Base-by-base conservation (phyloP, 805 yeast genomes). In the Pichia heedii region DNA sequence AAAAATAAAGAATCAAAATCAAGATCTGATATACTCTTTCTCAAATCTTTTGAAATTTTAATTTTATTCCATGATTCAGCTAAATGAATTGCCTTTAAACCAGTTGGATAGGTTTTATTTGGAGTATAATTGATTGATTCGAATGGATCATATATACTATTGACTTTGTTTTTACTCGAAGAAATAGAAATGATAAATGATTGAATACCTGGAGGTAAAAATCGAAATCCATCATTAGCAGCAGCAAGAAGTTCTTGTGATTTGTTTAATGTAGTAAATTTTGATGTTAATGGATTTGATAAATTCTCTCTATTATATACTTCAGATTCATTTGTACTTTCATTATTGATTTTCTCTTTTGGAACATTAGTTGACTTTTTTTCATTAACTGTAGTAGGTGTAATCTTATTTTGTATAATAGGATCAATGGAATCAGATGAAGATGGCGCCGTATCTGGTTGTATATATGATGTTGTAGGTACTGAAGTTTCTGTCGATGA, bases 1-100 rank as follows among this genome's bases (percentile, higher is more conserved):
- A 65, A 70, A 46, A 71, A 70, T 39, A 71, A 49, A 15, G 72
- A 65, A 6, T 56, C 58, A n/a, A 58, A 50, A 40, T 60, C 67
- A 22, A 61, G 52, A 34, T 53, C 51, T 33, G 53, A 55, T 1
- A 63, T 59, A 39, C 52, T 55, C 15, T 50, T 29, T 26, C 54
- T 59, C 13, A 62, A 36, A 39, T 55, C 53, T 9, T 39, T 39
- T 12, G 58, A 47, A 19, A 43, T 38, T 8, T 56, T 50, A 9
- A 62, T 46, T 33, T 54, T 51, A 37, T 55, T 57, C 67, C 67
- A 63, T 15, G 61, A 47, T 20, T 61, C 53, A 4, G 61, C 53
- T 10, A 56, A 57, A 32, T 65, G 53, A 47, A 58, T 61, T 1
- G 62, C 64, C 33, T 61, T 65, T 37, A 56, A 40, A 3, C 64